Conservation (phyloP, 2,329 filamentous ascomycete genomes). For the Cladosporium cucumerinum region DNA sequence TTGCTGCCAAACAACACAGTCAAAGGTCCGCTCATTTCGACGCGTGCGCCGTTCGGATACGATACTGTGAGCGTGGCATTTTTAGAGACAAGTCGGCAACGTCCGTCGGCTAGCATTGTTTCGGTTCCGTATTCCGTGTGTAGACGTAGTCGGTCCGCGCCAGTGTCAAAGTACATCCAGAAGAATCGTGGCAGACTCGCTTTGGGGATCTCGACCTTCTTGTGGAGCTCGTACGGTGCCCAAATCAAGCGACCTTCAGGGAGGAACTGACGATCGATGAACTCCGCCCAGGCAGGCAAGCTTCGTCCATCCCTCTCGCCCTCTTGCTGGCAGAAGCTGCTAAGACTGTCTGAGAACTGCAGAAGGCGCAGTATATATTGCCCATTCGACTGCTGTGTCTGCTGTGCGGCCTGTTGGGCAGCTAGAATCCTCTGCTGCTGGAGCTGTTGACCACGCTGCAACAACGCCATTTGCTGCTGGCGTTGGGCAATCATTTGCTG, state of each 20-base stretch:
- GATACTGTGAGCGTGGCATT: slow-evolving; percentile 83
- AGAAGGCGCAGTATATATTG: slow-evolving; percentile 51
- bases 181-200: slow-evolving; percentile 85
- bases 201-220: slow-evolving; percentile 64
- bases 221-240: slow-evolving; percentile 46
- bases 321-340: slow-evolving; percentile 53
- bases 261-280: slow-evolving; percentile 80
- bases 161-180: slow-evolving; percentile 81
- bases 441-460: slow-evolving; percentile 33
- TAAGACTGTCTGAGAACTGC: slow-evolving; percentile 55
- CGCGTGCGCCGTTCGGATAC: slow-evolving; percentile 72
- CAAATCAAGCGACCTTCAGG: slow-evolving; percentile 67
- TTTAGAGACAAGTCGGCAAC: slow-evolving; percentile 70
- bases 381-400: slow-evolving; percentile 34
- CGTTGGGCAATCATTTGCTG: slow-evolving; percentile 25
- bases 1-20: slow-evolving; percentile 76
- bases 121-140: slow-evolving; percentile 69
- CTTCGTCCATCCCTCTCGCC: slow-evolving; percentile 57
- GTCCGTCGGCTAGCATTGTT: slow-evolving; percentile 57
- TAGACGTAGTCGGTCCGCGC: slow-evolving; percentile 80
- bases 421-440: slow-evolving; percentile 33
- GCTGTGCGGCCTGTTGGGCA: slow-evolving; percentile 25
- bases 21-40: slow-evolving; percentile 59
- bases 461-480: slow-evolving; percentile 26
- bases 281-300: slow-evolving; percentile 71